These are phyloP conservation scores for Citrus glauca DNA, from an alignment of 345 rosid species.

Conservation along the genomic window DNA sequence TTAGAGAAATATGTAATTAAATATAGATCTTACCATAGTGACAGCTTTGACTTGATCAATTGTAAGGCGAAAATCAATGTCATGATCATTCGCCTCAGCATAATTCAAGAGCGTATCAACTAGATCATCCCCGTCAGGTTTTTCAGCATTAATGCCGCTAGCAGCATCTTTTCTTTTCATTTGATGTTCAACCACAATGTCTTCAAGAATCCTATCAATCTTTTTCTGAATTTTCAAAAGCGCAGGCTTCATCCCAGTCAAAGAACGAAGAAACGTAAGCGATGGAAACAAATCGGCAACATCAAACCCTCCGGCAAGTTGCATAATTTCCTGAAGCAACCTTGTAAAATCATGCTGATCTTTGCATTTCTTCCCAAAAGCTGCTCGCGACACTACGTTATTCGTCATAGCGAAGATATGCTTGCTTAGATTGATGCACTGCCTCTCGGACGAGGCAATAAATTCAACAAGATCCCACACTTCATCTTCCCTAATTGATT, in stretches of 20 bases:
- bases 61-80: constrained; percentile 5
- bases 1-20: too few species aligned
- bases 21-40: constrained; percentile 6
- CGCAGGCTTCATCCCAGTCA: constrained; percentile 12
- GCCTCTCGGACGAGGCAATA: neutral
- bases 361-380: constrained; percentile 14
- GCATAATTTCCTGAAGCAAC: neutral
- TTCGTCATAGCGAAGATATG: neutral
- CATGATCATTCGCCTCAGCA: neutral
- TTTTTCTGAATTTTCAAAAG: constrained; percentile 1
- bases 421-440: constrained; percentile 13
- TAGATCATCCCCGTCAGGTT: constrained; percentile 3
- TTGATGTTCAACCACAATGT: constrained; percentile 7
- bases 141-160: neutral
- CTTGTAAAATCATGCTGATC: constrained; percentile 9
- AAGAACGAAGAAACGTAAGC: neutral
- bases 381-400: neutral
- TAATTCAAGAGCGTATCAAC: constrained; percentile 20
- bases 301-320: constrained; percentile 6
- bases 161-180: neutral
- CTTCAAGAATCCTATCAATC: constrained; percentile 14
- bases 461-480: constrained; percentile 7
- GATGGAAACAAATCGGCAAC: constrained; percentile 18
- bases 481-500: constrained; percentile 10
- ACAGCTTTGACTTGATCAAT: constrained; percentile 10